Evolutionary conservation across 371 early-diverging fungal species (phyloP).

Genomic region (Entomophthora muscae): DNA sequence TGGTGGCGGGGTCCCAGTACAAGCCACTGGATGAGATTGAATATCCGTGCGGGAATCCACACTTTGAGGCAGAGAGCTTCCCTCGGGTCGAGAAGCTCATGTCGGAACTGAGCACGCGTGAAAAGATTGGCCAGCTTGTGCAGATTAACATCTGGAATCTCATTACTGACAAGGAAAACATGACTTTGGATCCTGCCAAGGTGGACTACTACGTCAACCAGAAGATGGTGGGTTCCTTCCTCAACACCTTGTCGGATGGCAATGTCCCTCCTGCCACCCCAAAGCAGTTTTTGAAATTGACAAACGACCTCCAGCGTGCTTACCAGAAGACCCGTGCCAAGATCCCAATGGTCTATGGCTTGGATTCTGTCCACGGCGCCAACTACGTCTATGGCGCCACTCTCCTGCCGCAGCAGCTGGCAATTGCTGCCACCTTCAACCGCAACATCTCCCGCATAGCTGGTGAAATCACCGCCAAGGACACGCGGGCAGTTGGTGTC

Average conservation of each 20-base stretch:
- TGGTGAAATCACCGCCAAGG: no score
- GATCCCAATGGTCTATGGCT: no score
- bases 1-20: no score
- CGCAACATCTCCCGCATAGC: no score
- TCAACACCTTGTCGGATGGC: background rate
- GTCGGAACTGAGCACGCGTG: slow-evolving; percentile 25
- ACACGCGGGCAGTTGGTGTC: slow-evolving; percentile 26
- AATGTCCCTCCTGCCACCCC: background rate
- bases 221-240: no score
- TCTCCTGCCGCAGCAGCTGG: no score
- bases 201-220: slow-evolving; percentile 20
- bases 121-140: slow-evolving; percentile 49
- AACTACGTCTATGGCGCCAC: no score
- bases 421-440: no score
- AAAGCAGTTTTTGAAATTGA: background rate
- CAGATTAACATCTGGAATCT: slow-evolving; percentile 30
- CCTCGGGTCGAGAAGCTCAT: slow-evolving; percentile 14
- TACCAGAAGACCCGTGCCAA: slow-evolving; percentile 2
- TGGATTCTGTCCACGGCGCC: no score
- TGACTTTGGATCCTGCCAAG: slow-evolving; percentile 16
- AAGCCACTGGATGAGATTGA: no score
- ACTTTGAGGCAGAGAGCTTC: no score
- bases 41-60: no score
- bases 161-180: slow-evolving; percentile 13
- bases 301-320: background rate